phyloP scores from a whole-genome alignment of 768 basidiomycete species.

The Termitomyces eurrhizus region DNA sequence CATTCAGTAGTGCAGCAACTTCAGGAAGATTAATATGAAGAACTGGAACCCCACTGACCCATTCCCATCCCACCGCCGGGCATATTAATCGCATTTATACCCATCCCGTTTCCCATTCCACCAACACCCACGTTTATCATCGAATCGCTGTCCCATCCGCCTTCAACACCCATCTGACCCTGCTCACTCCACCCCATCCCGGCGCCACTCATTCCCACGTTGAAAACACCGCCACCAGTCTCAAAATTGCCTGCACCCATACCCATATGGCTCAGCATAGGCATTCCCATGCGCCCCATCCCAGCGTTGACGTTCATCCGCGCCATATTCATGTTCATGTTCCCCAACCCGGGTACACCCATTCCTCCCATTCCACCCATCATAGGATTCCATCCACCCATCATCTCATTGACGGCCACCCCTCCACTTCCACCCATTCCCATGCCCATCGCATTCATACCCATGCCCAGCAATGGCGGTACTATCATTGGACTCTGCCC shows the following conservation, averaged over 20 bases:
- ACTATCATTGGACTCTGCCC: constrained; percentile 31
- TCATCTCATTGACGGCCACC: constrained; percentile 24
- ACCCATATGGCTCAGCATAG: constrained; percentile 24
- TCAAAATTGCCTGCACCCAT: constrained; percentile 22
- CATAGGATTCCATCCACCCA: constrained; percentile 34
- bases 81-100: constrained; percentile 33
- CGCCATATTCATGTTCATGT: constrained; percentile 25
- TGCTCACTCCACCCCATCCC: constrained; percentile 33
- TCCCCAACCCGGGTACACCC: constrained; percentile 23
- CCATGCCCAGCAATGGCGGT: constrained; percentile 31
- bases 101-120: constrained; percentile 36
- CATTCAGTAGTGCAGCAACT: not conserved
- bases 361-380: constrained; percentile 26
- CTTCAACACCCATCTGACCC: constrained; percentile 27
- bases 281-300: constrained; percentile 22
- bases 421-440: constrained; percentile 21
- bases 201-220: constrained; percentile 29
- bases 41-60: constrained; percentile 26
- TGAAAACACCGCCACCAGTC: constrained; percentile 24
- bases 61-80: constrained; percentile 41
- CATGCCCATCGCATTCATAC: constrained; percentile 28
- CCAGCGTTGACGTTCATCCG: constrained; percentile 27
- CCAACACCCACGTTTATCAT: constrained; percentile 37
- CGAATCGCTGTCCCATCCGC: constrained; percentile 27
- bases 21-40: constrained; percentile 12